phyloP scores from a whole-genome alignment of 768 basidiomycete genomes.

The Kwoniella sp. region DNA sequence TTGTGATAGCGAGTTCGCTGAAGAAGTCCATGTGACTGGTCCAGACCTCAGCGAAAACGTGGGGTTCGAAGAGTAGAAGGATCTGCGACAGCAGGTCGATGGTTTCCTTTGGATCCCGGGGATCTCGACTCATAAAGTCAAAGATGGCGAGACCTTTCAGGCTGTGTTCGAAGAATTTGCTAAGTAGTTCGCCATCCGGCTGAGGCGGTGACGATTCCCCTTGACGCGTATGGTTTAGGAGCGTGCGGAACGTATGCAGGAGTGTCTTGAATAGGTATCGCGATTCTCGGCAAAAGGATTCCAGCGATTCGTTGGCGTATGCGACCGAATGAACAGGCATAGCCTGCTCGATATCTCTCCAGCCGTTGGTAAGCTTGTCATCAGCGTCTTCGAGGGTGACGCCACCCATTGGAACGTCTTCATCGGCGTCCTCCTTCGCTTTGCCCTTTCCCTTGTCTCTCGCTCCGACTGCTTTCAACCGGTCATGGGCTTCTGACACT shows the following conservation, averaged over 20 bases:
- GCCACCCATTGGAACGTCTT: slow-evolving; percentile 33
- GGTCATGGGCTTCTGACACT: slow-evolving; percentile 55
- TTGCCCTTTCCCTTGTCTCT: slow-evolving; percentile 45
- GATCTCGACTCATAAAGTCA: slow-evolving; percentile 51
- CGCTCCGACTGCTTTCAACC: slow-evolving; percentile 32
- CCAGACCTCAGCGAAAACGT: slow-evolving; percentile 96
- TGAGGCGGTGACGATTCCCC: slow-evolving; percentile 61
- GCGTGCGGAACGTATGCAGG: slow-evolving; percentile 78
- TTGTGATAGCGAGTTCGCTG: slow-evolving; percentile 70
- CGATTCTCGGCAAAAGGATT: slow-evolving; percentile 72
- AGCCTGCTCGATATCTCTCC: slow-evolving; percentile 71
- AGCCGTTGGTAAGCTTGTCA: slow-evolving; percentile 53
- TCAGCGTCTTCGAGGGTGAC: slow-evolving; percentile 14
- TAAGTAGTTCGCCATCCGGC: slow-evolving; percentile 80
- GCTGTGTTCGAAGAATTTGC: slow-evolving; percentile 78
- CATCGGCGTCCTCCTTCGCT: slow-evolving; percentile 27
- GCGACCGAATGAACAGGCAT: slow-evolving; percentile 75
- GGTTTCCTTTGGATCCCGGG: slow-evolving; percentile 66
- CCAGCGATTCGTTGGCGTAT: slow-evolving; percentile 74
- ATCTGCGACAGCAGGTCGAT: slow-evolving; percentile 75
- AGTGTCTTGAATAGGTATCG: slow-evolving; percentile 81
- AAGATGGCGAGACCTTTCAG: slow-evolving; percentile 80
- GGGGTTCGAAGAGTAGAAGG: slow-evolving; percentile 75
- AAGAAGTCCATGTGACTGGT: slow-evolving; percentile 87
- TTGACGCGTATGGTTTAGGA: slow-evolving; percentile 70